Conservation (phyloP, 2,329 filamentous ascomycete species). For the Blastomyces percursus region DNA sequence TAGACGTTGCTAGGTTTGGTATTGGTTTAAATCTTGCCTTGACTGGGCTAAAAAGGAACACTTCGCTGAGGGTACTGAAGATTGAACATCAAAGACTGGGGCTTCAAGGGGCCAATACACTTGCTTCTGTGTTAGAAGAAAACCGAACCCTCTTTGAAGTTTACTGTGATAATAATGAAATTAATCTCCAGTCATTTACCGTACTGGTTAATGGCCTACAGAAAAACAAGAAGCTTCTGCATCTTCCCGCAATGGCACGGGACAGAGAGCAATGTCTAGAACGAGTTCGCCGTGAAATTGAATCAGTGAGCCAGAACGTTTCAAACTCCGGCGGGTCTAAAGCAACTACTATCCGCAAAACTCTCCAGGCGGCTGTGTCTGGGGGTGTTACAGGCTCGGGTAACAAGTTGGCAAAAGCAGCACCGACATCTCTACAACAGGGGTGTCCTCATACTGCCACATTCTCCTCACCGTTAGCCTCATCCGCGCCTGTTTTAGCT, state of each 20-base stretch:
- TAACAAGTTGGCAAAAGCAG: constrained; percentile 25
- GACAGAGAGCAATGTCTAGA: constrained; percentile 53
- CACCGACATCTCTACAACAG: neutral
- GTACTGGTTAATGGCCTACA: constrained; percentile 58
- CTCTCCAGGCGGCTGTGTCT: constrained; percentile 33
- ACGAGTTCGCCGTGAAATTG: constrained; percentile 46
- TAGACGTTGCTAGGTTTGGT: constrained; percentile 60
- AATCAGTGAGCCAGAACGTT: constrained; percentile 38
- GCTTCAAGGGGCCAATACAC: constrained; percentile 56
- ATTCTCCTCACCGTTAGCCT: constrained; percentile 10
- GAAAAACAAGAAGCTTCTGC: constrained; percentile 51
- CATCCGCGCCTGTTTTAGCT: constrained; percentile 2
- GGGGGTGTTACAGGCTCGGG: constrained; percentile 19
- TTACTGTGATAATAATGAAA: constrained; percentile 61
- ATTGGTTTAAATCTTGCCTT: constrained; percentile 57
- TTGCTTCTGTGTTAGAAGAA: constrained; percentile 56
- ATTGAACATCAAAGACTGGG: constrained; percentile 61
- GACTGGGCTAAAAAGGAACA: constrained; percentile 53
- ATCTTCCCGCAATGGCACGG: constrained; percentile 52
- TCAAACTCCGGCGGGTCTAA: constrained; percentile 23
- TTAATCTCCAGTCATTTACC: constrained; percentile 59
- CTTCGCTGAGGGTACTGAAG: constrained; percentile 48
- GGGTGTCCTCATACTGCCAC: constrained; percentile 8
- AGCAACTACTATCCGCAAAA: constrained; percentile 34
- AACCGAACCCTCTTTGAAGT: constrained; percentile 54